Conservation (phyloP, 495 filamentous ascomycete genomes). For the Melanomma pulvis-pyrius region DNA sequence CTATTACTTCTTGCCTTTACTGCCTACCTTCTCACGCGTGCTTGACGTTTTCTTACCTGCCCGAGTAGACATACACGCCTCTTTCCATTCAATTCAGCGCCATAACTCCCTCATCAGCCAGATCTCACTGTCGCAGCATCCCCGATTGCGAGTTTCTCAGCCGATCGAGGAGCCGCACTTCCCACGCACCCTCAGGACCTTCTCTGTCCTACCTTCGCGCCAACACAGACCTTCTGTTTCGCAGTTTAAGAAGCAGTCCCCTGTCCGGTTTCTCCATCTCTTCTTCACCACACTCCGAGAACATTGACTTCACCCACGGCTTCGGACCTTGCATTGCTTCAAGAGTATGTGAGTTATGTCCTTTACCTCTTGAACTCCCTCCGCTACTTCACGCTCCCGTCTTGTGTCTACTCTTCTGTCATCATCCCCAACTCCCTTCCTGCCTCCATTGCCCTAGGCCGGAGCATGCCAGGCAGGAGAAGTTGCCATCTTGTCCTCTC, state of each 20-base stretch:
- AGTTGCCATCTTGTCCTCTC: neutral
- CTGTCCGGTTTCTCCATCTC: constrained; percentile 11
- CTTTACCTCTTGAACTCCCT: neutral
- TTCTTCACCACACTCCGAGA: constrained; percentile 14
- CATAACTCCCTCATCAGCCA: neutral
- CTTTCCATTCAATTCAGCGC: neutral
- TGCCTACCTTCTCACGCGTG: neutral
- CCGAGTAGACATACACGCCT: neutral
- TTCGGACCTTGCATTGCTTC: neutral
- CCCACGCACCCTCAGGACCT: neutral
- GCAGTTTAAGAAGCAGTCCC: neutral
- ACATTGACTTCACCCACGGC: neutral
- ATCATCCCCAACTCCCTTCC: neutral
- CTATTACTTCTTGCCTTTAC: neutral
- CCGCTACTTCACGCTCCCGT: too few species aligned
- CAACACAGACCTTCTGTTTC: neutral
- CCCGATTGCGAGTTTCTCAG: neutral
- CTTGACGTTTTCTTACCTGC: neutral
- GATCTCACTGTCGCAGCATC: neutral
- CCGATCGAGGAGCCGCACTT: neutral
- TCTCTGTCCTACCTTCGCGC: neutral
- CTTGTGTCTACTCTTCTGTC: neutral
- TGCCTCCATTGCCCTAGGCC: neutral
- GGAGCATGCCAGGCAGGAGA: too few species aligned
- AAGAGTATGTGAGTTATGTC: neutral